Percentiles rank a stretch among this genome's conserved stretches.
These are phyloP conservation scores for Isochrysis galbana DNA, from an alignment of 78 protist genomes.

Conservation along the genomic window DNA sequence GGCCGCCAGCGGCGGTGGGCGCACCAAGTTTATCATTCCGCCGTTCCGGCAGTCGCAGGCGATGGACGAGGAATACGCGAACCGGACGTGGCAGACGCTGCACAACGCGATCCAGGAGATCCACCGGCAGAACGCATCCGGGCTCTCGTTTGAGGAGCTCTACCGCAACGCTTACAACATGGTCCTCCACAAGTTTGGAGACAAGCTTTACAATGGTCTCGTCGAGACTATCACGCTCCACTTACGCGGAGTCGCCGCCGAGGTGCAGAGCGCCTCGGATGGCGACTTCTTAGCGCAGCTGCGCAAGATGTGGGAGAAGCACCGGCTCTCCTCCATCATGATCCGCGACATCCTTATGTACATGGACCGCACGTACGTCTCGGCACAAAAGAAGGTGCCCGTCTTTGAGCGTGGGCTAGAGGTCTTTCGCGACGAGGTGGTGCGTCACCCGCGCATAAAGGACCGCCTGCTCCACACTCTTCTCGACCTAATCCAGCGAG, in stretches of 20 bases:
- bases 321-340: slow-evolving; percentile 80
- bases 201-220: slow-evolving; percentile 74
- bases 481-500: slow-evolving; percentile 67
- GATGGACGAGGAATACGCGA: slow-evolving; percentile 39
- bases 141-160: slow-evolving; percentile 84
- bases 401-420: slow-evolving; percentile 79
- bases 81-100: slow-evolving; percentile 71
- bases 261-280: slow-evolving; percentile 49
- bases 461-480: slow-evolving; percentile 50
- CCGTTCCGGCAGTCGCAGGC: not conserved
- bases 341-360: slow-evolving; percentile 91
- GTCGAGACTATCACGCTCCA: slow-evolving; percentile 61
- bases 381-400: slow-evolving; percentile 47
- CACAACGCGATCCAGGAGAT: slow-evolving; percentile 72
- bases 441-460: slow-evolving; percentile 53
- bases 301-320: slow-evolving; percentile 71
- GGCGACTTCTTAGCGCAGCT: slow-evolving; percentile 59
- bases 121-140: slow-evolving; percentile 76
- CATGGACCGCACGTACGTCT: slow-evolving; percentile 83
- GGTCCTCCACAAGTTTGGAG: slow-evolving; percentile 85
- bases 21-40: not conserved
- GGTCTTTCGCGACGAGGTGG: slow-evolving; percentile 69
- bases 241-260: slow-evolving; percentile 48
- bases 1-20: not conserved
- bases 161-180: slow-evolving; percentile 86